Base-by-base conservation (phyloP, 345 rosid species). In the Populus ilicifolia region DNA sequence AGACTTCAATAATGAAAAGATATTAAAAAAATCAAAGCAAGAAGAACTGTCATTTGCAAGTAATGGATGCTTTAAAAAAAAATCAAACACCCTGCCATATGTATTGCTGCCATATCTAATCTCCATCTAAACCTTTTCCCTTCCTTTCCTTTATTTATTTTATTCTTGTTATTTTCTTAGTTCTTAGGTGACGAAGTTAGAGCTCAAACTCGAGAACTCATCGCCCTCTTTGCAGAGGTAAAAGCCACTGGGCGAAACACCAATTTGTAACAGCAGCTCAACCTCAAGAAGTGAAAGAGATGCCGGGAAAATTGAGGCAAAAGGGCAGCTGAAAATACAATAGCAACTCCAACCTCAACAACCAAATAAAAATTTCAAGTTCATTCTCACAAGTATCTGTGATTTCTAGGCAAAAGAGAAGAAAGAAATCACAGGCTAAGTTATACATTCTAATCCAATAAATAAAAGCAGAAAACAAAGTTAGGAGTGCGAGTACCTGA, bases 401-500 rank as follows among this genome's bases (percentile, higher is more conserved):
- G 27, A 56, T 56, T 56, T 56, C 29, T 56, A 56, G 11, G 63
- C 63, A 30, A 6, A 65, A 29, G 11, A 27, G 2, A 64, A 64
- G 6, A 33, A 29, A 29, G 29, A 59, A n/a, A 59, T 59, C 29
- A 59, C 63, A 56, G 27, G 14, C 27, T 8, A 56, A n/a, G 4
- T n/a, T 8, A 14, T 56, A n/a, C 61, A 54, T 54, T 52, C 61
- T 20, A 54, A 54, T 54, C 61, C 8, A 54, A 54, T 54, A 8
- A 56, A n/a, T 12, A 56, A 56, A 56, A 56, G 27, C 63, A 21
- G 18, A 69, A 16, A 77, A 70, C n/a, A 61, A 61, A 46, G 12
- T 8, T 18, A 38, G 54, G n/a, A 18, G 5, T 20, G 14, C 44
- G 8, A 30, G 62, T 77, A 86, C 98, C 96, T 91, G 98, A 18